Base-by-base conservation (phyloP, 306 rosid species). In the Begonia loranthoides region DNA sequence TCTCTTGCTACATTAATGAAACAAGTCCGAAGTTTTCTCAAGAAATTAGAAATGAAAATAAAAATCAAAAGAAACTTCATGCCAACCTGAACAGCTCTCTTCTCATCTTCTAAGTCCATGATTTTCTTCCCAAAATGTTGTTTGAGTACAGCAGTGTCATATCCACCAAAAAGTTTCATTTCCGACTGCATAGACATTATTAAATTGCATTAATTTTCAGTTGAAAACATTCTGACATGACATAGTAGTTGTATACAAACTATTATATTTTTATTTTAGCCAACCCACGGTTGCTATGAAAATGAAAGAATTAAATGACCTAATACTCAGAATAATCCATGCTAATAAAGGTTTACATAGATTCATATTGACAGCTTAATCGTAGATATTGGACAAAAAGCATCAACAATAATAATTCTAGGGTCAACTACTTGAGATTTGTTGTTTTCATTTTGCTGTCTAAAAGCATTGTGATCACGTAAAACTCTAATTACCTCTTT, bases 41-140 rank as follows among this genome's bases (percentile, higher is more conserved):
- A 66, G n/a, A 14, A 57, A 53, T 50, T 38, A 49, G 41, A 49
- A 57, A 49, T 49, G 28, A 45, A 59, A n/a, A 51, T 4, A 28
- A 60, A 66, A 67, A 13, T 55, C 56, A 52, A 47, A 28, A 49
- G 49, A 67, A 60, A 59, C 51, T 64, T 57, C 38, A 65, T 54
- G 53, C 44, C 54, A 48, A 90, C 99, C 95, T 90, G 95, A 56
- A 92, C 99, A 47, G 67, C 50, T 81, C 77, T 80, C 71, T 92
- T 92, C 76, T 92, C 99, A 61, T 92, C 96, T 70, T 92, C 99
- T 24, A 92, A 77, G 64, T 83, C 99, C 79, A 66, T 65, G 41
- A 92, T 76, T 76, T 92, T 92, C 92, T 79, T 83, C 72, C 96
- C 99, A 58, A 87, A 92, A 73, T 81, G 99, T 45, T 92, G 99